These are phyloP conservation scores for Ophiosphaerella narmari DNA, from an alignment of 2,329 filamentous ascomycete genomes.

Conservation along the genomic window DNA sequence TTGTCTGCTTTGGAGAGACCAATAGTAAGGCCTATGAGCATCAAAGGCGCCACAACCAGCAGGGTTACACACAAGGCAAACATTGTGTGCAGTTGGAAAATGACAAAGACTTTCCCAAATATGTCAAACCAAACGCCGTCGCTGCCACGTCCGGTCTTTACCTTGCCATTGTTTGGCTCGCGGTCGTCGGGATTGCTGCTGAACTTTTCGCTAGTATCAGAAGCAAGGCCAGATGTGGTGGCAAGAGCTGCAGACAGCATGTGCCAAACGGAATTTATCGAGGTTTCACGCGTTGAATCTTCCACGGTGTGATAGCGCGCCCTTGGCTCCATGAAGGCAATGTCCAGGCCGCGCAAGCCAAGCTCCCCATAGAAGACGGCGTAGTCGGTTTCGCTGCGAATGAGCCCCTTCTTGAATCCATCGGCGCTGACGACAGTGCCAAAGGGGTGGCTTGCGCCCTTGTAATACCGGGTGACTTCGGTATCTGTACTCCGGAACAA, in stretches of 20 bases:
- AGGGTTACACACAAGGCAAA: constrained; percentile 88
- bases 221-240: constrained; percentile 73
- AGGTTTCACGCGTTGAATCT: constrained; percentile 81
- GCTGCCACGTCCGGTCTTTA: constrained; percentile 68
- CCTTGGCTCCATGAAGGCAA: constrained; percentile 88
- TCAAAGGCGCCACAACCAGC: constrained; percentile 76
- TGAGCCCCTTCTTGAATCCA: constrained; percentile 77
- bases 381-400: constrained; percentile 89
- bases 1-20: constrained; percentile 74
- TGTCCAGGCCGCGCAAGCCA: constrained; percentile 84
- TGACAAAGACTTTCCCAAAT: constrained; percentile 77
- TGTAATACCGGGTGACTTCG: constrained; percentile 81
- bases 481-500: constrained; percentile 88
- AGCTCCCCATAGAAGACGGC: constrained; percentile 76
- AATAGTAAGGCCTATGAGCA: constrained; percentile 71
- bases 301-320: constrained; percentile 89
- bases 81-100: constrained; percentile 79
- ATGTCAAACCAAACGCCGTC: constrained; percentile 92
- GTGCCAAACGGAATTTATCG: constrained; percentile 78
- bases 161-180: constrained; percentile 59
- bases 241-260: constrained; percentile 86
- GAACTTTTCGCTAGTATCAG: constrained; percentile 70
- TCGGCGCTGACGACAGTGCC: constrained; percentile 82
- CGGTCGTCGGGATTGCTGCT: constrained; percentile 62
- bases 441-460: constrained; percentile 73